Evolutionary conservation across 2,329 filamentous ascomycete genomes (phyloP), one percentile per base, ranked within the genome.

Genomic region (Mycogone perniciosa): DNA sequence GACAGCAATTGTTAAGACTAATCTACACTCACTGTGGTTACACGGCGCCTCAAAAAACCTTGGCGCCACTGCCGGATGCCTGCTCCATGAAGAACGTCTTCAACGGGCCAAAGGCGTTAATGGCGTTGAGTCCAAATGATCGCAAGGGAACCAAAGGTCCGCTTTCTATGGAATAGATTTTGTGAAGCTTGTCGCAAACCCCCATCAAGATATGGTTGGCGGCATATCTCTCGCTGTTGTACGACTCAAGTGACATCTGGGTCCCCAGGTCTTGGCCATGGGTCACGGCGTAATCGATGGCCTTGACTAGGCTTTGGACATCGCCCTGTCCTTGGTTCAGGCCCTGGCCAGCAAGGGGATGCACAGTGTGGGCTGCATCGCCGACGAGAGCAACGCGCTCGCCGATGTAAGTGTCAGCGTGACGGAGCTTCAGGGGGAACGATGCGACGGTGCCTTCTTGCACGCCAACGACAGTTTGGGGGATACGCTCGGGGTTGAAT

Each of bases 241-340:
- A 99, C 11, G 80, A 69, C 66, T 96, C 91, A 29, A 99, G 75
- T 4, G 86, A 84, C 67, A 95, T 77, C 34, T 80, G 73, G 13
- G 83, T 81, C 27, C 93, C 93, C 31, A 97, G 80, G 63, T 99
- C 93, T 75, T 90, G 87, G 1, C 93, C 93, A 56, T 93, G 88
- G 40, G 76, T 72, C 13, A 95, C 84, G 4, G 89, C 87, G 58
- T 85, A 85, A 54, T 84, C 82, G 46, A 99, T 86, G 1, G 84
- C 84, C 55, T 77, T 78, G 6, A 84, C 82, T 0, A 99, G 79
- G 48, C 86, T 86, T 60, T 89, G 84, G 1, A 93, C 87, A 64
- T 99, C 93, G 13, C 83, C 90, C 56, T 97, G 85, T 1, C 93
- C 93, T 61, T 95, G 87, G 64, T 99, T 99, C 10, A 99, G 76